A percentile compares a stretch with the other conserved stretches of the same genome.
phyloP scores from a whole-genome alignment of 2,329 filamentous ascomycete species.

The Grosmannia huntii region DNA sequence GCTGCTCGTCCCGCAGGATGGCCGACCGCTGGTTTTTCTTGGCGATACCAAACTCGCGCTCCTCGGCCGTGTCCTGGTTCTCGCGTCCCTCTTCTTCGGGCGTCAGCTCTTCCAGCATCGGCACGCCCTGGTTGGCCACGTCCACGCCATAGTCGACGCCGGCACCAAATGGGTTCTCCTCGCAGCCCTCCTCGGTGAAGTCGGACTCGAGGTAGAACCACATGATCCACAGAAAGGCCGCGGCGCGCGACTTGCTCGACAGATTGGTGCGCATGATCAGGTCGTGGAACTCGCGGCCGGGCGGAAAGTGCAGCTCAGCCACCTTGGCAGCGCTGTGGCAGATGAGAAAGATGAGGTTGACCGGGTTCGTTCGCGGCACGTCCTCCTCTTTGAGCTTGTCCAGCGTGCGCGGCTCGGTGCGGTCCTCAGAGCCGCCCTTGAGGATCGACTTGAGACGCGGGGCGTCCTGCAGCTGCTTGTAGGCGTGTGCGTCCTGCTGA shows the following conservation, averaged over 20 bases:
- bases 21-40: constrained; percentile 64
- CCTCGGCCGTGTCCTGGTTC: constrained; percentile 61
- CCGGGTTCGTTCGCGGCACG: constrained; percentile 76
- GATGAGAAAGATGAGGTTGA: constrained; percentile 93
- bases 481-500: constrained; percentile 85
- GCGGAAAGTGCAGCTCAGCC: constrained; percentile 82
- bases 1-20: constrained; percentile 65
- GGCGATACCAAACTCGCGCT: constrained; percentile 55
- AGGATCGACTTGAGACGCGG: constrained; percentile 92
- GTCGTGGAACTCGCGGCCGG: constrained; percentile 84
- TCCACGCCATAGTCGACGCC: constrained; percentile 53
- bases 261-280: constrained; percentile 83
- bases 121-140: constrained; percentile 57
- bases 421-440: constrained; percentile 89
- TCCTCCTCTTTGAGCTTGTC: constrained; percentile 62
- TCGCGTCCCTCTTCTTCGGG: constrained; percentile 53
- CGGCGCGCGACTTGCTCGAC: constrained; percentile 70
- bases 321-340: constrained; percentile 82
- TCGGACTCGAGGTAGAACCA: constrained; percentile 98
- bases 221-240: constrained; percentile 92
- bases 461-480: constrained; percentile 96
- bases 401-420: constrained; percentile 67
- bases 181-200: constrained; percentile 75
- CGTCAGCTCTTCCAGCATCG: constrained; percentile 51
- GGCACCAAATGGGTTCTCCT: constrained; percentile 79